A percentile compares a stretch with the other conserved stretches of the same genome.
Conservation (phyloP, 768 basidiomycete genomes). For the Kwoniella shandongensis region DNA sequence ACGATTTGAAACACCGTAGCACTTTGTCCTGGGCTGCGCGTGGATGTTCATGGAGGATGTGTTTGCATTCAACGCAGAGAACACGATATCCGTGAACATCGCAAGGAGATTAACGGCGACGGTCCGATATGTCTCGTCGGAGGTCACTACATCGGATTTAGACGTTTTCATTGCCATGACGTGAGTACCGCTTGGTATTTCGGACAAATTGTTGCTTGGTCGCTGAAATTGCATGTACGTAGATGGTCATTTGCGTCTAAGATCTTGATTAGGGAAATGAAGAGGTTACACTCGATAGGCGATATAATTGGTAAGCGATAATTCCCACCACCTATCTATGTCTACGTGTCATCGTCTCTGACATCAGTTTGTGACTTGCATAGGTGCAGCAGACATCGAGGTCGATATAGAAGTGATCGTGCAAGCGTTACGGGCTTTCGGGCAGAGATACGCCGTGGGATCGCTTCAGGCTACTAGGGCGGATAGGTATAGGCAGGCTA, state of each 20-base stretch:
- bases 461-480: conserved; percentile 34
- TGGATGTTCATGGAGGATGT: conserved; percentile 39
- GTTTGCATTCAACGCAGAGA: conserved; percentile 32
- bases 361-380: too few relatives aligned
- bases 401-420: conserved; percentile 34
- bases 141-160: conserved; percentile 25
- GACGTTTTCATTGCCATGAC: conserved; percentile 47
- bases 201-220: background rate
- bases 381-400: conserved; percentile 30
- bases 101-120: conserved; percentile 32
- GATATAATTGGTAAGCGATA: conserved; percentile 28
- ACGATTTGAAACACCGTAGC: conserved; percentile 18
- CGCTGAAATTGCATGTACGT: too few relatives aligned
- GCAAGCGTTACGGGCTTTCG: conserved; percentile 26
- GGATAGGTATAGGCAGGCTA: conserved; percentile 27
- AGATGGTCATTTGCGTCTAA: conserved; percentile 44
- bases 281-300: conserved; percentile 34
- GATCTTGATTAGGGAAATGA: conserved; percentile 44
- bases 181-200: conserved; percentile 34
- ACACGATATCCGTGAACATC: conserved; percentile 32
- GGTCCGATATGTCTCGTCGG: conserved; percentile 14
- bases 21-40: conserved; percentile 45
- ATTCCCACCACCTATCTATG: background rate
- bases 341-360: too few relatives aligned
- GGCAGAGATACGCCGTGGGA: conserved; percentile 30